A percentile compares a stretch with the other conserved stretches of the same genome.
phyloP scores from a whole-genome alignment of 805 yeast genomes.

The Hanseniaspora occidentalis region DNA sequence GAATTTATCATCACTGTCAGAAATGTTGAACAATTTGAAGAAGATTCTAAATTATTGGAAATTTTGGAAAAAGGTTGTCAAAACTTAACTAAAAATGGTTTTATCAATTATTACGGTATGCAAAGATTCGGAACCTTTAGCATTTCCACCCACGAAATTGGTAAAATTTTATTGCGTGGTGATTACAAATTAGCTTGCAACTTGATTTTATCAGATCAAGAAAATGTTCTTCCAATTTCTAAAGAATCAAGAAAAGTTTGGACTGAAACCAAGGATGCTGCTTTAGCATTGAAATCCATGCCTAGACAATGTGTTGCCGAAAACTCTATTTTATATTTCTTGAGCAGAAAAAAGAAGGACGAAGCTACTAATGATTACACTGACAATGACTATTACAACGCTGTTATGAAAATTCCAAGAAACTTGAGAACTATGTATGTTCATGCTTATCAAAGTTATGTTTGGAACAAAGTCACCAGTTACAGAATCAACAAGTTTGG shows the following conservation, averaged over 20 bases:
- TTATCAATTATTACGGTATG: slow-evolving; percentile 94
- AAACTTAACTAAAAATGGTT: slow-evolving; percentile 56
- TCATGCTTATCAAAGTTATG: slow-evolving; percentile 92
- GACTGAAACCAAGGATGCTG: slow-evolving; percentile 61
- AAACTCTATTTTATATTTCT: slow-evolving; percentile 47
- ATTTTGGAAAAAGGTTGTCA: slow-evolving; percentile 40
- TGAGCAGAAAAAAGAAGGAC: slow-evolving; percentile 39
- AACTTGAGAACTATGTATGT: slow-evolving; percentile 89
- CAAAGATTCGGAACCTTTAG: slow-evolving; percentile 97
- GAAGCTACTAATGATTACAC: slow-evolving; percentile 33
- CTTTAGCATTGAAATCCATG: slow-evolving; percentile 55
- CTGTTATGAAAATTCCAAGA: slow-evolving; percentile 82
- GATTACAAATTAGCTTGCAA: slow-evolving; percentile 77
- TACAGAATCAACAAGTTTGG: slow-evolving; percentile 65
- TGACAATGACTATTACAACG: slow-evolving; percentile 52
- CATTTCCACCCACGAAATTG: slow-evolving; percentile 79
- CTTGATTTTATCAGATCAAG: slow-evolving; percentile 74
- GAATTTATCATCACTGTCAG: slow-evolving; percentile 79
- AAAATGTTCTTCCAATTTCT: slow-evolving; percentile 70
- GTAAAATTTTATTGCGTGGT: slow-evolving; percentile 53
- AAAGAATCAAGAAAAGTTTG: slow-evolving; percentile 72
- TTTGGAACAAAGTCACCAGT: slow-evolving; percentile 86
- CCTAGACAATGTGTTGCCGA: slow-evolving; percentile 88
- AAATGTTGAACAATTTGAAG: slow-evolving; percentile 37
- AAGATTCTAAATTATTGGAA: slow-evolving; percentile 27